phyloP scores from a whole-genome alignment of 2,329 filamentous ascomycete genomes.

The Fusarium verrucosum region DNA sequence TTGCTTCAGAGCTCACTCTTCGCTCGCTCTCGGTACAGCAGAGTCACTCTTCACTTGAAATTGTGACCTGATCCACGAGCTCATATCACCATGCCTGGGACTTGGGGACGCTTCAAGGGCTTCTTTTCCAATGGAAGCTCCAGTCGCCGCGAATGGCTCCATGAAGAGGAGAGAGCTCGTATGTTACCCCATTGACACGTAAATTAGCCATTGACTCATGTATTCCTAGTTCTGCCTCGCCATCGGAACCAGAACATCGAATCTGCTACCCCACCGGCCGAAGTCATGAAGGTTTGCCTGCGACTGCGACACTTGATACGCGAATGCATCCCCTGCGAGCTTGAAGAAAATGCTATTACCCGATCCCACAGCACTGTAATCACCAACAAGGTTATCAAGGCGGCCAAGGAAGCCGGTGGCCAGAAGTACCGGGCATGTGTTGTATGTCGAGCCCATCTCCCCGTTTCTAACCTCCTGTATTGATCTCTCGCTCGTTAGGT shows the following conservation, averaged over 20 bases:
- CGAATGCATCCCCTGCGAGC: conserved; percentile 87
- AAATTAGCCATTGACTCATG: neutral
- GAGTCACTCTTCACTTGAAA: neutral
- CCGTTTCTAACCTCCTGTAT: neutral
- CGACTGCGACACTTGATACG: conserved; percentile 92
- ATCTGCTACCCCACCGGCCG: conserved; percentile 75
- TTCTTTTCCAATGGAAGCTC: conserved; percentile 43
- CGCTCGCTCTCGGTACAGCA: neutral
- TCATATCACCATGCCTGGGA: conserved; percentile 31
- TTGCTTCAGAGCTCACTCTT: neutral
- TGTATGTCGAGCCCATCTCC: conserved; percentile 47
- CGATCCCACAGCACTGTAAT: conserved; percentile 86
- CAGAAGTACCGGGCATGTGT: conserved; percentile 80
- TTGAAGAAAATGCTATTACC: conserved; percentile 79
- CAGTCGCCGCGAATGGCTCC: conserved; percentile 50
- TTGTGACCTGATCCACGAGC: conserved; percentile 4
- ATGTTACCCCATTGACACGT: conserved; percentile 40
- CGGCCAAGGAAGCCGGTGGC: conserved; percentile 83
- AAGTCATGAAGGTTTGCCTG: conserved; percentile 90
- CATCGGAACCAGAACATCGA: conserved; percentile 66
- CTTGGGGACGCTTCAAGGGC: conserved; percentile 47
- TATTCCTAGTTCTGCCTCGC: conserved; percentile 68
- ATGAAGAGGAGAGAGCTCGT: conserved; percentile 58
- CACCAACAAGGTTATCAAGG: conserved; percentile 79
- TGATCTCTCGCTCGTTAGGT: conserved; percentile 52